These are phyloP conservation scores for Tricholoma hemisulphureum DNA, from an alignment of 768 basidiomycete genomes.

Conservation along the genomic window DNA sequence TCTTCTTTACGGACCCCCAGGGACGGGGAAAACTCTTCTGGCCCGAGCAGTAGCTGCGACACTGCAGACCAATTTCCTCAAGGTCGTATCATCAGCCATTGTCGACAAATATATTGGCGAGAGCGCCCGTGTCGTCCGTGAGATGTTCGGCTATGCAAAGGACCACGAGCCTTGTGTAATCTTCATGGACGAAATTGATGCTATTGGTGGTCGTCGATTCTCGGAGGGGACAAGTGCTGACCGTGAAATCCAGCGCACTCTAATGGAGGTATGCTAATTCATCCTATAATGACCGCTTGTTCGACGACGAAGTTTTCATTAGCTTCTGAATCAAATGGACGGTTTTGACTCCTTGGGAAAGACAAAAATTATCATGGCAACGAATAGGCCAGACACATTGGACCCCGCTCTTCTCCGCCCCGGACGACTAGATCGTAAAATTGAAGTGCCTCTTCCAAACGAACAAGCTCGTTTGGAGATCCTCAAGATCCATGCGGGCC, in stretches of 20 bases:
- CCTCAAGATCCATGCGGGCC: slow-evolving; percentile 92
- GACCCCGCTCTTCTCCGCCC: slow-evolving; percentile 96
- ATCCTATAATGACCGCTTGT: neutral
- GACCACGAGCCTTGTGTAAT: slow-evolving; percentile 99
- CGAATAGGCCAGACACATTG: slow-evolving; percentile 96
- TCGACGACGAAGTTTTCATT: slow-evolving; percentile 4
- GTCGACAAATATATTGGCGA: slow-evolving; percentile 99
- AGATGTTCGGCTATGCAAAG: slow-evolving; percentile 98
- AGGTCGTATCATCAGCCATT: slow-evolving; percentile 97
- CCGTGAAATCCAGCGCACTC: slow-evolving; percentile 95
- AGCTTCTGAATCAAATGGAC: slow-evolving; percentile 99
- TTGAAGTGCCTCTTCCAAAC: slow-evolving; percentile 96
- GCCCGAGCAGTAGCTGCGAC: slow-evolving; percentile 96
- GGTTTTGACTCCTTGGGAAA: slow-evolving; percentile 95
- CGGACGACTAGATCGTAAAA: slow-evolving; percentile 94
- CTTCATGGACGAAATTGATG: slow-evolving; percentile 98
- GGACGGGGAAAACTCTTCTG: slow-evolving; percentile 94
- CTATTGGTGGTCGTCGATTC: slow-evolving; percentile 86
- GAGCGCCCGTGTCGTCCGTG: slow-evolving; percentile 91
- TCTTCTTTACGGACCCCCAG: slow-evolving; percentile 92
- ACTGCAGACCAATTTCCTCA: slow-evolving; percentile 93
- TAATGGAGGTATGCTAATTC: slow-evolving; percentile 74
- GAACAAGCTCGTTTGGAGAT: slow-evolving; percentile 96
- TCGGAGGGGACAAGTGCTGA: slow-evolving; percentile 97
- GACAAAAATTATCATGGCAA: slow-evolving; percentile 99